These are phyloP conservation scores for Pelargonium cotyledonis DNA, from an alignment of 441 rosid genomes.

Conservation along the genomic window DNA sequence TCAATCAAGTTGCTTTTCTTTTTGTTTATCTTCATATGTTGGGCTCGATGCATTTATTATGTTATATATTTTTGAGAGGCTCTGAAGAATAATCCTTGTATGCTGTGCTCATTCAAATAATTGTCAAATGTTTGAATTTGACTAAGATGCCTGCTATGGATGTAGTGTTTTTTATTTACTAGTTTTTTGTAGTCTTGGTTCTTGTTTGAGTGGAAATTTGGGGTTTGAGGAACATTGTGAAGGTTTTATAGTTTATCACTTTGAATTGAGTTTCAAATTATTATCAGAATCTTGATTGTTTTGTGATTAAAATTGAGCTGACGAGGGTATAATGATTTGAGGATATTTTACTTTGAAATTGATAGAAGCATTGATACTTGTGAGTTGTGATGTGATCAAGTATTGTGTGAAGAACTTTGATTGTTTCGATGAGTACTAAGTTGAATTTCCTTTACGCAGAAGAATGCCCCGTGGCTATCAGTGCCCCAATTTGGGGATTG, in stretches of 20 bases:
- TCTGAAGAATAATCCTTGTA: neutral
- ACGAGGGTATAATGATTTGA: neutral
- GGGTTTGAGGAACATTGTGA: neutral
- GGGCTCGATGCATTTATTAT: neutral
- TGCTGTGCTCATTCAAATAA: neutral
- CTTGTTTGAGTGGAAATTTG: neutral
- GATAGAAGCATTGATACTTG: neutral
- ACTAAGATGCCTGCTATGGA: neutral
- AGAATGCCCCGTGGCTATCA: constrained; percentile 2
- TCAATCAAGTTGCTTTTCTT: neutral
- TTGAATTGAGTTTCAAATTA: neutral
- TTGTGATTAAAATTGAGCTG: neutral
- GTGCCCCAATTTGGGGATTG: constrained; percentile 8
- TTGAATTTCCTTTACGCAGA: neutral
- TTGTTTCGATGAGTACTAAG: neutral
- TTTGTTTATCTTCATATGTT: neutral
- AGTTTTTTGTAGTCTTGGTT: neutral
- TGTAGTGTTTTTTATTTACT: neutral
- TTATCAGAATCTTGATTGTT: neutral
- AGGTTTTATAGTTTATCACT: neutral
- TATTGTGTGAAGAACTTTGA: neutral
- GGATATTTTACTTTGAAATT: neutral
- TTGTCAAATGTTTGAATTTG: constrained; percentile 1
- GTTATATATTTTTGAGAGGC: neutral
- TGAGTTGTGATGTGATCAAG: neutral